Evolutionary conservation across 2,329 filamentous ascomycete species (phyloP).

Genomic region (Colletotrichum phormii): DNA sequence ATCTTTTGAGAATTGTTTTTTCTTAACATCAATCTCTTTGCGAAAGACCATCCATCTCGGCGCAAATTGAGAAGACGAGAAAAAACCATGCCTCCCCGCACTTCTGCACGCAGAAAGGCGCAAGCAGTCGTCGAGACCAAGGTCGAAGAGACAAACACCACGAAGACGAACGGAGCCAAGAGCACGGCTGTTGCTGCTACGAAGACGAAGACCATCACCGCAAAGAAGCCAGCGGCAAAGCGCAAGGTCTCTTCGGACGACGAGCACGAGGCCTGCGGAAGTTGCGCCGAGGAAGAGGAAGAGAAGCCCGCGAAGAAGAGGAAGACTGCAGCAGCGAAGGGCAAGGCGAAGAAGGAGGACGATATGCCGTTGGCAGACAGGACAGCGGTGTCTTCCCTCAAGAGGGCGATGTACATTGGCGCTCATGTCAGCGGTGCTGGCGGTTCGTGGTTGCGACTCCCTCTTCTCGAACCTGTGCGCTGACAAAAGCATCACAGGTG

Average conservation of each 20-base stretch:
- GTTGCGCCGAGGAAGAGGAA: conserved; percentile 38
- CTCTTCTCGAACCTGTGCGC: not conserved
- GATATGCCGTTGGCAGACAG: conserved; percentile 75
- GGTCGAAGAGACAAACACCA: conserved; percentile 39
- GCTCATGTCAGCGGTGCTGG: conserved; percentile 93
- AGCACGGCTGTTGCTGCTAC: conserved; percentile 21
- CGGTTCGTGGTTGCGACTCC: conserved; percentile 62
- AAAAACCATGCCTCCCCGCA: conserved; percentile 52
- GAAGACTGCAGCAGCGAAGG: conserved; percentile 47
- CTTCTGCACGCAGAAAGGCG: conserved; percentile 48
- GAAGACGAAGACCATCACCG: conserved; percentile 27
- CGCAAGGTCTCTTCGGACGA: conserved; percentile 46
- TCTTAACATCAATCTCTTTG: not conserved
- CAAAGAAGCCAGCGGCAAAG: conserved; percentile 42
- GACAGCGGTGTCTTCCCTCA: conserved; percentile 72
- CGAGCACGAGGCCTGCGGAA: conserved; percentile 41
- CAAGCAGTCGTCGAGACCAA: conserved; percentile 41
- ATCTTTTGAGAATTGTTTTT: not conserved
- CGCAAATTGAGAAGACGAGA: not conserved
- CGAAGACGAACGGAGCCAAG: conserved; percentile 25
- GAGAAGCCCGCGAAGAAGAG: conserved; percentile 55
- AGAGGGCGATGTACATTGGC: conserved; percentile 82
- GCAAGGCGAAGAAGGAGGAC: conserved; percentile 50
- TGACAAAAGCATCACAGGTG: conserved; percentile 63
- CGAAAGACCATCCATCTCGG: not conserved